A percentile compares a stretch with the other conserved stretches of the same genome.
Evolutionary conservation across 257 asterid species (phyloP).

Genomic region (Plantago ovata): DNA sequence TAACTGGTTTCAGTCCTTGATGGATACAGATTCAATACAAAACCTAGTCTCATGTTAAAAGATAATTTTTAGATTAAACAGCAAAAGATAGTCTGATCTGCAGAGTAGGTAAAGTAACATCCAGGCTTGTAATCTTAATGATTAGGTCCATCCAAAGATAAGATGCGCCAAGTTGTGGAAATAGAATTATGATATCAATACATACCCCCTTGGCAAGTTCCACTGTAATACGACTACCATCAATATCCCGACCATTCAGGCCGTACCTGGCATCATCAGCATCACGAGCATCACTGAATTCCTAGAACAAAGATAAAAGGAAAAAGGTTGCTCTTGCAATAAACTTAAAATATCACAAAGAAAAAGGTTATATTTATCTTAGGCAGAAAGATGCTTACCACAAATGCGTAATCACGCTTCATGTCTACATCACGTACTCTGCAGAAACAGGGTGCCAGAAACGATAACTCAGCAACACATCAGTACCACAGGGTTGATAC

Average conservation of each 20-base stretch:
- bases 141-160: too few relatives aligned
- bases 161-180: background rate
- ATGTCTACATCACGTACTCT: conserved; percentile 74
- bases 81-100: too few relatives aligned
- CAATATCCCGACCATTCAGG: conserved; percentile 55
- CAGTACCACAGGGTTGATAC: conserved; percentile 55
- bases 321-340: background rate
- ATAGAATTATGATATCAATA: background rate
- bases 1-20: too few relatives aligned
- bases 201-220: conserved; percentile 60
- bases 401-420: conserved; percentile 70
- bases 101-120: too few relatives aligned
- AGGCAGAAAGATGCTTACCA: conserved; percentile 33
- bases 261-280: conserved; percentile 68
- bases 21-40: too few relatives aligned
- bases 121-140: too few relatives aligned
- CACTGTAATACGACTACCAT: conserved; percentile 58
- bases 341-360: conserved; percentile 2
- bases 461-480: conserved; percentile 62
- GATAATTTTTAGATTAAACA: too few relatives aligned
- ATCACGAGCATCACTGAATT: conserved; percentile 60
- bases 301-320: conserved; percentile 27
- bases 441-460: conserved; percentile 63
- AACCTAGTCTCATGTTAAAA: too few relatives aligned
- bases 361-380: background rate